Conservation (phyloP, 345 rosid species). For the Murraya koenigii region DNA sequence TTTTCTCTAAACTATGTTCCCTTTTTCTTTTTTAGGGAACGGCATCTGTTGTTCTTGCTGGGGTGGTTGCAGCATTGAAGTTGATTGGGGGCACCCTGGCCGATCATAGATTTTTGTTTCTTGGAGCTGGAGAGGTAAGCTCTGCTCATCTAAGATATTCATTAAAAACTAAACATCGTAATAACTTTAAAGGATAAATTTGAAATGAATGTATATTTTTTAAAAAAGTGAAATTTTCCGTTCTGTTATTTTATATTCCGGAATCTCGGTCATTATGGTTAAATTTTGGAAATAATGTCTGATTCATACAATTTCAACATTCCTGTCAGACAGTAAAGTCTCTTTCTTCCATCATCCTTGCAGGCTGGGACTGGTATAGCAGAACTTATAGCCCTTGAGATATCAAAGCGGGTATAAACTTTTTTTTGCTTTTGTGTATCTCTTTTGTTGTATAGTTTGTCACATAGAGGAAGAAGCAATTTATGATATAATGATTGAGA, state of each 20-base stretch:
- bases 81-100: conserved; percentile 63
- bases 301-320: neutral
- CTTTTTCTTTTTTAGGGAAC: conserved; percentile 61
- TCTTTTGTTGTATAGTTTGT: neutral
- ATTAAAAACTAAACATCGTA: neutral
- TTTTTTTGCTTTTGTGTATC: neutral
- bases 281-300: neutral
- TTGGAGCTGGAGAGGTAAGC: conserved; percentile 95
- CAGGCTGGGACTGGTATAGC: conserved; percentile 99
- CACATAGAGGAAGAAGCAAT: neutral
- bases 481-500: neutral
- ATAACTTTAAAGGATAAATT: neutral
- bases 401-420: conserved; percentile 73
- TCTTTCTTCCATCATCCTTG: conserved; percentile 16
- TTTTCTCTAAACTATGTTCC: neutral
- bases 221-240: neutral
- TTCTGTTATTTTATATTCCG: neutral
- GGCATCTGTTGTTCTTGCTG: conserved; percentile 90
- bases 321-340: neutral
- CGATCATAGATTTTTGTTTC: conserved; percentile 83
- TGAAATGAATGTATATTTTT: neutral
- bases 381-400: conserved; percentile 90
- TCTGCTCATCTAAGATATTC: neutral
- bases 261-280: neutral
- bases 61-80: conserved; percentile 76